phyloP scores from a whole-genome alignment of 2,329 filamentous ascomycete species.

The Calonectria pauciramosa region DNA sequence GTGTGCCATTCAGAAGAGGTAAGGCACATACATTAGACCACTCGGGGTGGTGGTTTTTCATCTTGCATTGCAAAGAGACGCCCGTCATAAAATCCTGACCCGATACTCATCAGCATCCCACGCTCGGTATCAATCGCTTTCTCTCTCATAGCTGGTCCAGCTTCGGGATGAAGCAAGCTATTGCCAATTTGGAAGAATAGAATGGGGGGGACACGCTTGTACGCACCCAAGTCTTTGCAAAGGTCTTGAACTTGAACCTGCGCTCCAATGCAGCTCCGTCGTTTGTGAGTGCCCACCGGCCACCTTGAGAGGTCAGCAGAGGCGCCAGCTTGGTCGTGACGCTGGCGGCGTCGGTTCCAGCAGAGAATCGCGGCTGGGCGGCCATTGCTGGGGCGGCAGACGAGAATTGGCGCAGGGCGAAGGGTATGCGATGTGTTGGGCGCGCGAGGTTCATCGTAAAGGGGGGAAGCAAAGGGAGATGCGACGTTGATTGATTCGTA shows the following conservation, averaged over 20 bases:
- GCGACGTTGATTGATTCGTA: constrained; percentile 13
- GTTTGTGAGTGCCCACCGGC: constrained; percentile 65
- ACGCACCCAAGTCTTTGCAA: constrained; percentile 75
- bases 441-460: constrained; percentile 34
- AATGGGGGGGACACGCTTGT: background rate
- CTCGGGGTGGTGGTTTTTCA: constrained; percentile 80
- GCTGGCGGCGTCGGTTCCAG: constrained; percentile 58
- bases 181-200: background rate
- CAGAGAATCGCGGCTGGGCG: constrained; percentile 56
- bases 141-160: background rate
- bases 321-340: constrained; percentile 53
- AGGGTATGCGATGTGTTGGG: constrained; percentile 21
- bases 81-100: constrained; percentile 82
- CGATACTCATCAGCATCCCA: background rate
- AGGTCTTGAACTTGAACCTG: constrained; percentile 74
- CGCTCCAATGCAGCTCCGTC: constrained; percentile 70
- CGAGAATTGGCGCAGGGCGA: constrained; percentile 29
- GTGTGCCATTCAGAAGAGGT: background rate
- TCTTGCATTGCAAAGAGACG: constrained; percentile 76
- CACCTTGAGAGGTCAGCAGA: constrained; percentile 56
- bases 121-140: background rate
- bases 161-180: no score
- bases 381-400: constrained; percentile 41
- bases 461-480: background rate
- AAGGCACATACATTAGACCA: constrained; percentile 75